These are phyloP conservation scores for Saturnispora quitensis DNA, from an alignment of 805 yeast genomes.

Conservation along the genomic window DNA sequence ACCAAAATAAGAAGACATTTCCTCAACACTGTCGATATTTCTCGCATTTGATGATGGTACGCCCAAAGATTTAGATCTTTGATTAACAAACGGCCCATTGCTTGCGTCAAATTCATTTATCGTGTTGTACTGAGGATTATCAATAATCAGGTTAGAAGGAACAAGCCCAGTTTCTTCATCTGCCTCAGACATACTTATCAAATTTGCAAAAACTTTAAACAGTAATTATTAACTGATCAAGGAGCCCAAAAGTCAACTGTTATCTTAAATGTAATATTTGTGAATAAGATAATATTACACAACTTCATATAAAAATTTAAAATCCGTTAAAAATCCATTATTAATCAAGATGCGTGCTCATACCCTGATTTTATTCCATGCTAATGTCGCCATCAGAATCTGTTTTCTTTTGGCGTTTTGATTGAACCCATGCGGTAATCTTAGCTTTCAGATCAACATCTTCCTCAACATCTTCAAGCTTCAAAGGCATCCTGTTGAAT, in stretches of 20 bases:
- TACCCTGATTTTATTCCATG: conserved; percentile 12
- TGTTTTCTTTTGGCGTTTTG: conserved; percentile 24
- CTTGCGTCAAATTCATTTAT: neutral
- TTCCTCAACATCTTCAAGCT: conserved; percentile 78
- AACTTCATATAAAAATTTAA: neutral
- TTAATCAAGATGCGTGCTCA: neutral
- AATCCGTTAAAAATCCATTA: neutral
- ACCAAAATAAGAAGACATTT: neutral
- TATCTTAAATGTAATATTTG: neutral
- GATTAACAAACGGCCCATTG: neutral
- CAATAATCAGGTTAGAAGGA: neutral
- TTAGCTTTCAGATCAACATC: conserved; percentile 57
- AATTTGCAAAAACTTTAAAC: too few species aligned
- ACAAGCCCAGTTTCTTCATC: neutral
- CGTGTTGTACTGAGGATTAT: neutral
- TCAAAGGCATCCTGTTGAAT: conserved; percentile 86
- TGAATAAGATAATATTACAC: neutral
- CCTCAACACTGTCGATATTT: neutral
- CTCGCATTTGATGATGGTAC: neutral
- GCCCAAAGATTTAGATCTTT: neutral
- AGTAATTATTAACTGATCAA: too few species aligned
- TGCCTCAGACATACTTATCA: neutral
- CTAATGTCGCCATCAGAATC: conserved; percentile 21
- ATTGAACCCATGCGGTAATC: conserved; percentile 48
- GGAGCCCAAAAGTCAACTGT: too few species aligned